Conservation (phyloP, 2,329 filamentous ascomycete species). For the Blastomyces silverae region DNA sequence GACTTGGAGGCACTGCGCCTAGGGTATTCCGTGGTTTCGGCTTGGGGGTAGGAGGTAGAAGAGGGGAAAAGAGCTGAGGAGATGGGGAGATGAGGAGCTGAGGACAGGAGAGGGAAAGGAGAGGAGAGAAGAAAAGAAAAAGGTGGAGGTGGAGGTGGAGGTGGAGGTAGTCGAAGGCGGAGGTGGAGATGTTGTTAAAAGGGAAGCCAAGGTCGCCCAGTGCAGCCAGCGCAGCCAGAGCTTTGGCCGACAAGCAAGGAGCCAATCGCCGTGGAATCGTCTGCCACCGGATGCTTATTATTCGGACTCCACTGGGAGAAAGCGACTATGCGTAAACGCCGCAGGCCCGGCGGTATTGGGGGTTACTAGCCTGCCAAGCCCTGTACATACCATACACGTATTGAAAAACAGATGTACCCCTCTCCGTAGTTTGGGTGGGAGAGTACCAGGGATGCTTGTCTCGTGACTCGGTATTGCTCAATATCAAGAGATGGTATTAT, state of each 20-base stretch:
- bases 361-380: neutral
- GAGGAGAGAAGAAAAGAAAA: neutral
- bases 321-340: neutral
- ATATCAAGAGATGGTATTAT: neutral
- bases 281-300: too few relatives aligned
- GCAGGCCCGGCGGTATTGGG: neutral
- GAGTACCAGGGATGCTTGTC: neutral
- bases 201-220: neutral
- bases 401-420: neutral
- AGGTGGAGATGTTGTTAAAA: neutral
- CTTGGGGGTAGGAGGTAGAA: neutral
- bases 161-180: neutral
- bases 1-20: neutral
- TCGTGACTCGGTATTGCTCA: neutral
- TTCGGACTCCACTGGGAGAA: neutral
- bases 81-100: neutral
- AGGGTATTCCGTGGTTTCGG: neutral
- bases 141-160: neutral
- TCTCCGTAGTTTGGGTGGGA: neutral
- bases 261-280: too few relatives aligned
- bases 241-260: neutral
- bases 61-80: neutral
- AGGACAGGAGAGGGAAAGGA: too few relatives aligned
- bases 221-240: neutral
- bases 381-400: neutral